Evolutionary conservation across 768 basidiomycete genomes (phyloP).

Genomic region (Amanita inopinata): DNA sequence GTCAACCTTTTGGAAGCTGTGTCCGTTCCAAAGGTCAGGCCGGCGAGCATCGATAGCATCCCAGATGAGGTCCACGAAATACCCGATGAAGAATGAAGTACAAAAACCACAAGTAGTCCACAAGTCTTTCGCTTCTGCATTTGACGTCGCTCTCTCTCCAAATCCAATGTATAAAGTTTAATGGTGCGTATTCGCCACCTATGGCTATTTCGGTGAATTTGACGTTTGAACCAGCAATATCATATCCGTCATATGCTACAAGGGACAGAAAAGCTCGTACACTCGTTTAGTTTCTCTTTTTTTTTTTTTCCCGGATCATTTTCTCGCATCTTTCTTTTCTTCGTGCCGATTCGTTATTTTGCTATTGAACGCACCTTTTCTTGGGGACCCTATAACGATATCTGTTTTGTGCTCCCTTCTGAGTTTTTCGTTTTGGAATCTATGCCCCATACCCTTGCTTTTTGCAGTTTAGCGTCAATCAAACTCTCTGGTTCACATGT

Average conservation of each 20-base stretch:
- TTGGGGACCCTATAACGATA: neutral
- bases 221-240: too few species aligned
- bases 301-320: neutral
- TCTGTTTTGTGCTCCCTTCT: neutral
- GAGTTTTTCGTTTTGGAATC: neutral
- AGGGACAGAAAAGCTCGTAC: neutral
- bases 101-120: neutral
- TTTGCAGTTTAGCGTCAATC: neutral
- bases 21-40: conserved; percentile 27
- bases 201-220: too few species aligned
- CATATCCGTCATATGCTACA: too few species aligned
- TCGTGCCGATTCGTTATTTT: neutral
- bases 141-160: neutral
- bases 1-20: conserved; percentile 53
- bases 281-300: conserved; percentile 4
- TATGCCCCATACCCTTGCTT: conserved; percentile 4
- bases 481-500: too few species aligned
- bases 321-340: conserved; percentile 1
- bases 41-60: conserved; percentile 36
- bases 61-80: conserved; percentile 49
- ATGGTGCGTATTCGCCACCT: neutral
- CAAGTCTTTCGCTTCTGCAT: neutral
- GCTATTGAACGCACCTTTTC: neutral
- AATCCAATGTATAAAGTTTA: conserved; percentile 1
- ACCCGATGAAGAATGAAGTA: conserved; percentile 38